Conservation (phyloP, 2,329 filamentous ascomycete genomes). For the Sporothrix protearum region DNA sequence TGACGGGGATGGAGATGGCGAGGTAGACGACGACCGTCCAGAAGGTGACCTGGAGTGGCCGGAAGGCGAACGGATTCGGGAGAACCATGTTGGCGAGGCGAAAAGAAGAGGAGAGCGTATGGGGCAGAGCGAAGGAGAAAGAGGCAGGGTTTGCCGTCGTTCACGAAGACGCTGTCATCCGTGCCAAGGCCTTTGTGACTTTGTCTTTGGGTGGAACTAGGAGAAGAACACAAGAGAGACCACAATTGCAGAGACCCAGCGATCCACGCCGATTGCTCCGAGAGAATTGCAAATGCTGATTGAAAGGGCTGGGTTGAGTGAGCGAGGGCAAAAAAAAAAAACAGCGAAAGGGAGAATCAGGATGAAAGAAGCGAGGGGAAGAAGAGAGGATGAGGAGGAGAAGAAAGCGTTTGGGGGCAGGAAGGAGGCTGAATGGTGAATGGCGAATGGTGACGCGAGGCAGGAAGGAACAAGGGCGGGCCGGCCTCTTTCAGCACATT, state of each 20-base stretch:
- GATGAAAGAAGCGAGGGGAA: background rate
- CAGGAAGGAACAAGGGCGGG: background rate
- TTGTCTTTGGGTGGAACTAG: background rate
- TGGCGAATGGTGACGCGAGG: background rate
- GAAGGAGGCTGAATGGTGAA: background rate
- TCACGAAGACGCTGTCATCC: constrained; percentile 10
- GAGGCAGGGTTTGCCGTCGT: background rate
- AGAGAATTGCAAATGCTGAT: background rate
- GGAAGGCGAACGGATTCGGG: constrained; percentile 67
- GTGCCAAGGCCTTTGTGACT: background rate
- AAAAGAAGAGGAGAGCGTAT: background rate
- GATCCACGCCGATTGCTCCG: background rate
- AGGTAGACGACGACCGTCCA: constrained; percentile 74
- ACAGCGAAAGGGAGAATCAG: background rate
- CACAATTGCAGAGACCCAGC: background rate
- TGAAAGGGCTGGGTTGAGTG: background rate
- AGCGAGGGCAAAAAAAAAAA: background rate
- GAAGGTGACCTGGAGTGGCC: constrained; percentile 74
- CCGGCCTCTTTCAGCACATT: background rate
- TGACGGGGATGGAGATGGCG: constrained; percentile 67
- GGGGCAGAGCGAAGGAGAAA: no score
- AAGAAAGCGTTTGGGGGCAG: background rate
- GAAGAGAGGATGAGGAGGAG: background rate
- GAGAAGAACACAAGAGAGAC: background rate
- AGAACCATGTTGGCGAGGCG: constrained; percentile 20